phyloP scores from a whole-genome alignment of 2,329 filamentous ascomycete genomes.

The Colletotrichum shisoi region DNA sequence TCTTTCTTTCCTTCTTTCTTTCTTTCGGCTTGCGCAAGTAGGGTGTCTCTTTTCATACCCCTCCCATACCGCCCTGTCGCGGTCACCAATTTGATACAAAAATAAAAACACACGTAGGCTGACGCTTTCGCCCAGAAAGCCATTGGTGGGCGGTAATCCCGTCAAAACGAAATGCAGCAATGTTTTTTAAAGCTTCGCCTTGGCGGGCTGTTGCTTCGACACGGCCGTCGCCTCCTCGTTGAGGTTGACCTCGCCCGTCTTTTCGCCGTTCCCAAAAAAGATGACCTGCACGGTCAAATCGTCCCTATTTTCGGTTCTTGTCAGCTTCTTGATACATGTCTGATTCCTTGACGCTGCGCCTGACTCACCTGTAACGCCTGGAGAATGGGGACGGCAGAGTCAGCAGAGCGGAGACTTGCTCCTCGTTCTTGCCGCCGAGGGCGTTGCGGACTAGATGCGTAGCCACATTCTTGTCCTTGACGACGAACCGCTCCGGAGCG shows the following conservation, averaged over 20 bases:
- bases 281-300: conserved; percentile 98
- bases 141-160: neutral
- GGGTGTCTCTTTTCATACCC: neutral
- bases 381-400: conserved; percentile 92
- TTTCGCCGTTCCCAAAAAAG: conserved; percentile 88
- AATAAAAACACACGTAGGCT: conserved; percentile 2
- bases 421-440: conserved; percentile 88
- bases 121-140: neutral
- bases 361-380: conserved; percentile 78
- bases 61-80: neutral
- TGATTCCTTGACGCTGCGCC: neutral
- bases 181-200: conserved; percentile 51
- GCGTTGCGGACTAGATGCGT: conserved; percentile 96
- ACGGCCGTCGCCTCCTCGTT: conserved; percentile 85
- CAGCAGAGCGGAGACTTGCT: conserved; percentile 90
- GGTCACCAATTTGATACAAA: neutral
- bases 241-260: conserved; percentile 78
- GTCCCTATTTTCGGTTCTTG: conserved; percentile 65
- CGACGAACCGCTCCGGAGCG: conserved; percentile 82
- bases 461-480: conserved; percentile 94
- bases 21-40: neutral
- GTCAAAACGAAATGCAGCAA: no score
- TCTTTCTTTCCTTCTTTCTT: no score
- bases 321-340: conserved; percentile 17
- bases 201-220: conserved; percentile 46